These are phyloP conservation scores for Coccomyxa subellipsoidea DNA, from an alignment of 163 green algal species.

Conservation along the genomic window DNA sequence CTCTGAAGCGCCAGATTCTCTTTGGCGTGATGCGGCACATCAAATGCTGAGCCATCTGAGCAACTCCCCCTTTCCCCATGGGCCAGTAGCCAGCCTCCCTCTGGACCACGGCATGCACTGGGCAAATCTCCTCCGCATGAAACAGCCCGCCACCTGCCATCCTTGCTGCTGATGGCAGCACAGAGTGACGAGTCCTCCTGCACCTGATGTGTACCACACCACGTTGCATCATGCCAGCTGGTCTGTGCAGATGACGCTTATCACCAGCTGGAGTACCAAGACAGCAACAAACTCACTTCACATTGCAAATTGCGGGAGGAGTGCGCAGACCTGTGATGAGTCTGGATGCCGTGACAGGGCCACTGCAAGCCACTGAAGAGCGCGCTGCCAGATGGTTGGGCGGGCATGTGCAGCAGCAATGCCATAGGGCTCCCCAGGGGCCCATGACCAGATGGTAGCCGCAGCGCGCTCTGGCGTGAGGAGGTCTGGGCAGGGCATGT, in stretches of 20 bases:
- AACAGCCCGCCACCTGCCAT: constrained; percentile 39
- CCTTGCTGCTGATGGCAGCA: constrained; percentile 25
- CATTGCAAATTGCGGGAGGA: not conserved
- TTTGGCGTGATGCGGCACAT: constrained; percentile 40
- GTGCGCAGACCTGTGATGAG: not conserved
- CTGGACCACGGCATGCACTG: constrained; percentile 32
- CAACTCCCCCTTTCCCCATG: constrained; percentile 26
- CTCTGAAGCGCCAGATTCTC: constrained; percentile 44
- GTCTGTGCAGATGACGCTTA: too few species aligned
- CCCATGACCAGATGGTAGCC: constrained; percentile 56
- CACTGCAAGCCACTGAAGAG: not conserved
- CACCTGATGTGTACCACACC: too few species aligned
- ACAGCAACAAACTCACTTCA: not conserved
- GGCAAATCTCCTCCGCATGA: constrained; percentile 23
- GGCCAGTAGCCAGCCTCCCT: constrained; percentile 24
- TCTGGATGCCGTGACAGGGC: not conserved
- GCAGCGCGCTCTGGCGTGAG: constrained; percentile 44
- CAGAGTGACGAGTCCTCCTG: constrained; percentile 18
- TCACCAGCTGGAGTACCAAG: too few species aligned
- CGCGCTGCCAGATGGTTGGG: not conserved
- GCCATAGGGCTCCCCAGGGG: constrained; percentile 37
- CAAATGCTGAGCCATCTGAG: constrained; percentile 34
- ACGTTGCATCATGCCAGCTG: too few species aligned
- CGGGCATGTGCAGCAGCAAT: not conserved
- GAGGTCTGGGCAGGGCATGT: constrained; percentile 53